Conservation (phyloP, 1,284 basidiomycete genomes). For the Heterobasidion occidentale region DNA sequence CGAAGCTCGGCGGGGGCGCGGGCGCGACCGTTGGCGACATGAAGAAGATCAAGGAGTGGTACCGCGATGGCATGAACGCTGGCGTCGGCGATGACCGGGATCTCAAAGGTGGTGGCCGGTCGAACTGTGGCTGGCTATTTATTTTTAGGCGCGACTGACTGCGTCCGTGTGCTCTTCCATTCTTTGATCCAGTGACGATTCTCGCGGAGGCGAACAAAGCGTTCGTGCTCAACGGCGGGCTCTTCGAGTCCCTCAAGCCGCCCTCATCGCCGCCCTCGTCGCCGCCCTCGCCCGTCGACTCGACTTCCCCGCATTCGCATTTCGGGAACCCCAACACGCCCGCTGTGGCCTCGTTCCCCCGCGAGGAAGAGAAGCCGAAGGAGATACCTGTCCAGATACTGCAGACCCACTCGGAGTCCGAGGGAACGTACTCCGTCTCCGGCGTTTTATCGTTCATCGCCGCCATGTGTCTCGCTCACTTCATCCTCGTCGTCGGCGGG, state of each 20-base stretch:
- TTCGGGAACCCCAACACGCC: slow-evolving; percentile 19
- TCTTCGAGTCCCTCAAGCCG: slow-evolving; percentile 47
- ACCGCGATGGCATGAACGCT: slow-evolving; percentile 64
- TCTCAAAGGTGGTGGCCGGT: slow-evolving; percentile 41
- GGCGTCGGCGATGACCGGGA: slow-evolving; percentile 47
- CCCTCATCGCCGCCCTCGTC: slow-evolving; percentile 11
- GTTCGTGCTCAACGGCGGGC: slow-evolving; percentile 60
- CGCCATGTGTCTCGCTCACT: slow-evolving; percentile 44
- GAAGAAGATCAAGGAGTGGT: slow-evolving; percentile 74
- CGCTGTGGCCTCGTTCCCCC: slow-evolving; percentile 9
- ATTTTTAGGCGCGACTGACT: background rate
- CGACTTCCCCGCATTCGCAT: slow-evolving; percentile 8
- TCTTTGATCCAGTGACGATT: slow-evolving; percentile 25
- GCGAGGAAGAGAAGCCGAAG: slow-evolving; percentile 12
- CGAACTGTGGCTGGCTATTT: background rate
- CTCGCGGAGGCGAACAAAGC: slow-evolving; percentile 61
- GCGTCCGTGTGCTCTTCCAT: background rate
- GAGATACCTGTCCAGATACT: slow-evolving; percentile 10
- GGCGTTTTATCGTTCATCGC: slow-evolving; percentile 37
- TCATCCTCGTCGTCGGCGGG: slow-evolving; percentile 39
- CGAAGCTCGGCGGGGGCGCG: slow-evolving; percentile 37
- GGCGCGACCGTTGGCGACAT: slow-evolving; percentile 47
- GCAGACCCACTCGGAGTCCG: background rate
- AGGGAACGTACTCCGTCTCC: slow-evolving; percentile 14
- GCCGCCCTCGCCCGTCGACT: slow-evolving; percentile 2